phyloP scores from a whole-genome alignment of 2,329 filamentous ascomycete genomes.

The Fusarium sterilihyphosum region DNA sequence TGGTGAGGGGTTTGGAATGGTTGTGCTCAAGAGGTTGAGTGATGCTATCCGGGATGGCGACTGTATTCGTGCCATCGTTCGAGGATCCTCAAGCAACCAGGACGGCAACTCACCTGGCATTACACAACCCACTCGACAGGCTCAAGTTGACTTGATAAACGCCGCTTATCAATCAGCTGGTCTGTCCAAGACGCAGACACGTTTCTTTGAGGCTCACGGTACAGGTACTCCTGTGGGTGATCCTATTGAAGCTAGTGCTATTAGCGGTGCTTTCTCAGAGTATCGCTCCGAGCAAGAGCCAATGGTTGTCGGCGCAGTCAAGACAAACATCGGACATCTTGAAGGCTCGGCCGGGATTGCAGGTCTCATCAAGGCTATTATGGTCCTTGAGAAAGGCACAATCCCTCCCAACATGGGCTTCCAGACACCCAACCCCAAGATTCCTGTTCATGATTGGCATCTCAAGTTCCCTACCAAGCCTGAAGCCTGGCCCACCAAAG shows the following conservation, averaged over 20 bases:
- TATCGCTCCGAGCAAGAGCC: background rate
- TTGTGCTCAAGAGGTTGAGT: background rate
- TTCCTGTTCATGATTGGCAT: background rate
- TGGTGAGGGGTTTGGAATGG: background rate
- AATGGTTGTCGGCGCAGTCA: background rate
- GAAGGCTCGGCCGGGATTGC: background rate
- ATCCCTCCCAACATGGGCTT: constrained; percentile 1
- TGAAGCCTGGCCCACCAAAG: background rate
- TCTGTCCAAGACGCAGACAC: background rate
- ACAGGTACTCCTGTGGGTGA: constrained; percentile 1
- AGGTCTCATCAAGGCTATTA: background rate
- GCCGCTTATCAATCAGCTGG: background rate
- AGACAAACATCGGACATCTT: constrained; percentile 1
- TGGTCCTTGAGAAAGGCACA: background rate
- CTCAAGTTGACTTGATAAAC: constrained; percentile 1
- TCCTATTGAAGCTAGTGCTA: constrained; percentile 3
- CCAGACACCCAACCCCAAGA: background rate
- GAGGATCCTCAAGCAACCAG: constrained; percentile 2
- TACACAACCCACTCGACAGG: background rate
- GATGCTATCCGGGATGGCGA: background rate
- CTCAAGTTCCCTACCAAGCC: constrained; percentile 4
- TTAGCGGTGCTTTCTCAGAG: background rate
- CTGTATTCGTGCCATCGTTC: background rate
- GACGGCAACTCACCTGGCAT: constrained; percentile 1
- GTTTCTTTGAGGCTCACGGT: constrained; percentile 1